phyloP scores from a whole-genome alignment of 768 basidiomycete species.

The Rhodotorula graminis region DNA sequence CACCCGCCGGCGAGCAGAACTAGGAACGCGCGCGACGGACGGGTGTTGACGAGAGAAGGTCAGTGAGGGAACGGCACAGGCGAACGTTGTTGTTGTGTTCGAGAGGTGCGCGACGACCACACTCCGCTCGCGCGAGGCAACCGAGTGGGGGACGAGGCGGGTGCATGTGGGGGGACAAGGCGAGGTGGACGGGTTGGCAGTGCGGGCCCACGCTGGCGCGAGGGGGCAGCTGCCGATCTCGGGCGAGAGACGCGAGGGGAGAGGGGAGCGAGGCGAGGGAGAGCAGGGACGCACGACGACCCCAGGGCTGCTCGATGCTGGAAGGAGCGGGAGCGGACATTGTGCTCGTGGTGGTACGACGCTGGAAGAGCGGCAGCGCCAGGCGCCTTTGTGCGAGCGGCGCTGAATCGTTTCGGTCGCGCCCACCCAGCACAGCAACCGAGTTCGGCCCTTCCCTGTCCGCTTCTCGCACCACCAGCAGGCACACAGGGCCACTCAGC shows the following conservation, averaged over 20 bases:
- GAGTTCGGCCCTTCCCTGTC: no score
- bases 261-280: not conserved
- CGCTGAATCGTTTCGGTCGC: no score
- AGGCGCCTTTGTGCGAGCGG: no score
- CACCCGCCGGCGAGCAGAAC: constrained; percentile 36
- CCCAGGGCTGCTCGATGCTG: constrained; percentile 27
- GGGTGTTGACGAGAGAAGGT: not conserved
- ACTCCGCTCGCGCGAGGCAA: not conserved
- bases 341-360: no score
- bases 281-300: constrained; percentile 26
- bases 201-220: not conserved
- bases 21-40: not conserved
- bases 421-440: no score
- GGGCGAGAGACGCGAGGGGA: not conserved
- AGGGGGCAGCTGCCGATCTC: not conserved
- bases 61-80: not conserved
- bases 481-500: not conserved
- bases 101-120: no score
- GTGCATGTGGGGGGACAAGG: not conserved
- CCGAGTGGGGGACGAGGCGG: not conserved
- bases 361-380: no score
- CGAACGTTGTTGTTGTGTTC: no score
- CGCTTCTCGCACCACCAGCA: not conserved
- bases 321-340: no score
- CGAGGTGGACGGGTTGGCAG: not conserved